Evolutionary conservation across 2,329 filamentous ascomycete species (phyloP).

Genomic region (Cladosporium austrohemisphaericum): DNA sequence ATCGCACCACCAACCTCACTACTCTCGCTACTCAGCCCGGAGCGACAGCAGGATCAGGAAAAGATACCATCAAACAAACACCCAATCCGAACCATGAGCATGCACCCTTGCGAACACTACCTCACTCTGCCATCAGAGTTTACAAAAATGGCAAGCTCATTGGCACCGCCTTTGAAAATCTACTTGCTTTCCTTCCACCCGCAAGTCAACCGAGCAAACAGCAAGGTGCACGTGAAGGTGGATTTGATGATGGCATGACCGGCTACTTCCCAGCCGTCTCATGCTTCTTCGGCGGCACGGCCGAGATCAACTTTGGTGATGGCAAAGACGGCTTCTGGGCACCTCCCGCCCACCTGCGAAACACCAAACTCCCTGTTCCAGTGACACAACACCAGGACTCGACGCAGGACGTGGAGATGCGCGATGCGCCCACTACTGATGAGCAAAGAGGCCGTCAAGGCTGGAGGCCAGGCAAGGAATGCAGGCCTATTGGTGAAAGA

Average conservation of each 20-base stretch:
- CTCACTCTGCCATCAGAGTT: constrained; percentile 78
- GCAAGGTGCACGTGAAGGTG: constrained; percentile 72
- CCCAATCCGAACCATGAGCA: constrained; percentile 70
- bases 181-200: constrained; percentile 86
- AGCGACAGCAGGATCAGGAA: constrained; percentile 34
- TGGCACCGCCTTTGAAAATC: constrained; percentile 81
- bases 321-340: constrained; percentile 81
- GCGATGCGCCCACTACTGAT: constrained; percentile 25
- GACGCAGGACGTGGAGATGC: constrained; percentile 30
- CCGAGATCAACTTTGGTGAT: constrained; percentile 90
- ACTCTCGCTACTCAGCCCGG: constrained; percentile 56
- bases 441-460: constrained; percentile 19
- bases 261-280: constrained; percentile 95
- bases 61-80: constrained; percentile 49
- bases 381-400: constrained; percentile 4
- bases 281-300: constrained; percentile 85
- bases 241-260: constrained; percentile 84
- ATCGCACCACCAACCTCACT: constrained; percentile 50
- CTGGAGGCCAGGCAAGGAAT: constrained; percentile 32
- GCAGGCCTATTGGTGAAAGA: constrained; percentile 68
- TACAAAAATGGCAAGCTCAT: constrained; percentile 89
- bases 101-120: constrained; percentile 77
- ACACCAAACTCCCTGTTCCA: constrained; percentile 17
- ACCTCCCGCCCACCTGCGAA: constrained; percentile 59
- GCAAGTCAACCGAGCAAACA: constrained; percentile 71